These are phyloP conservation scores for Gossypium ekmanianum DNA, from an alignment of 345 rosid species.

Conservation along the genomic window DNA sequence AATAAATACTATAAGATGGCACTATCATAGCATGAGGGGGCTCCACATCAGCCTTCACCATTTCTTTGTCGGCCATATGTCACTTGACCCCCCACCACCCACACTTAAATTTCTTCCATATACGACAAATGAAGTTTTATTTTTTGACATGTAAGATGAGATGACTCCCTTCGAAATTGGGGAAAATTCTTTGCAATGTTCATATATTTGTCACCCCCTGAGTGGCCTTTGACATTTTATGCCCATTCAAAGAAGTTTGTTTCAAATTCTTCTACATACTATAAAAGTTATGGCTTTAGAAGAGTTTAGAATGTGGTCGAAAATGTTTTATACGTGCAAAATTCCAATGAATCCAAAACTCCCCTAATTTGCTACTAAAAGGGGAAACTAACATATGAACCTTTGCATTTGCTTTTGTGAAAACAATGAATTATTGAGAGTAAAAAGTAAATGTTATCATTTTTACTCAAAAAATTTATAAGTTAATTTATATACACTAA, in stretches of 20 bases:
- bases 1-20: conserved; percentile 17
- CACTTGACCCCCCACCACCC: conserved; percentile 5
- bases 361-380: neutral
- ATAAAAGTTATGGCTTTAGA: neutral
- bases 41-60: conserved; percentile 34
- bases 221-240: conserved; percentile 3
- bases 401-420: neutral
- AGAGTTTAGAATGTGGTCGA: neutral
- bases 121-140: neutral
- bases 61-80: conserved; percentile 44
- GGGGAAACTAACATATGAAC: too few relatives aligned
- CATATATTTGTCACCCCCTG: neutral
- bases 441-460: too few relatives aligned
- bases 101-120: conserved; percentile 11
- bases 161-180: neutral
- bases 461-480: too few relatives aligned
- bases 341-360: neutral
- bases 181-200: neutral
- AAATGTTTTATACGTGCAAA: neutral
- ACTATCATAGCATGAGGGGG: conserved; percentile 23
- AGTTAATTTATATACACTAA: too few relatives aligned
- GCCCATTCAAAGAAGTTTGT: neutral
- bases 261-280: neutral
- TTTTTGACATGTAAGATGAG: neutral
- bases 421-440: neutral